A percentile compares a stretch with the other conserved stretches of the same genome.
Conservation (phyloP, 2,329 filamentous ascomycete genomes). For the Blastomyces silverae region DNA sequence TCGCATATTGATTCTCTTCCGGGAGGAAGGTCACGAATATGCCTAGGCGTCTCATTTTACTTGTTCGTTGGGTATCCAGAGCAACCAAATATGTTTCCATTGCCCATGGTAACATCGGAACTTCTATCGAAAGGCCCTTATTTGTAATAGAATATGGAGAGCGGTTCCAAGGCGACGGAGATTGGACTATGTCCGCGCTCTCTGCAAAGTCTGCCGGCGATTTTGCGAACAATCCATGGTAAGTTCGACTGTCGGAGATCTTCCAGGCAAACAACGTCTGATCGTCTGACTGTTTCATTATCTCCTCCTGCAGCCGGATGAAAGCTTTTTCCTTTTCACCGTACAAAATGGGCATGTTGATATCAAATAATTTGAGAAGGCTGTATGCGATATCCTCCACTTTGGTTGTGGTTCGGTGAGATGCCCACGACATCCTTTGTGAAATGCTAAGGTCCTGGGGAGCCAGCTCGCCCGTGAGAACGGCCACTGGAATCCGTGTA, state of each 20-base stretch:
- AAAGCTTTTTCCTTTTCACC: conserved; percentile 28
- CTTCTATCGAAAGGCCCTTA: conserved; percentile 21
- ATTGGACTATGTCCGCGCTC: conserved; percentile 6
- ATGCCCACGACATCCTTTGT: conserved; percentile 27
- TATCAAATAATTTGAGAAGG: conserved; percentile 28
- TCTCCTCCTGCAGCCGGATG: conserved; percentile 29
- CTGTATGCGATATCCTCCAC: conserved; percentile 28
- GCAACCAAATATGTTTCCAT: conserved; percentile 23
- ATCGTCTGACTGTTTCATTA: conserved; percentile 26
- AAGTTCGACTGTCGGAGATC: conserved; percentile 4
- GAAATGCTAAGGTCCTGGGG: conserved; percentile 17
- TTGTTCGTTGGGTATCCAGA: conserved; percentile 19
- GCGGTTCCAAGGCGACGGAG: background rate
- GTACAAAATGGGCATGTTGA: conserved; percentile 28
- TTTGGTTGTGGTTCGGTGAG: conserved; percentile 23
- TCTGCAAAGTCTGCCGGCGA: conserved; percentile 14
- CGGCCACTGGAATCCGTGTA: conserved; percentile 12
- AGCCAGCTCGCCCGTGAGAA: conserved; percentile 4
- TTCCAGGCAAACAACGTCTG: conserved; percentile 22
- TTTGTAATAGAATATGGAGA: conserved; percentile 21
- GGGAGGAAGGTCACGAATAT: conserved; percentile 13
- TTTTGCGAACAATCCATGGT: conserved; percentile 15
- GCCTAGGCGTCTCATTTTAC: conserved; percentile 7
- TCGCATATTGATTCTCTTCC: conserved; percentile 14
- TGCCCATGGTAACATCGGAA: conserved; percentile 21